Evolutionary conservation across 2,329 filamentous ascomycete genomes (phyloP), one percentile per base, ranked within the genome.

Genomic region (Aspergillus neotritici): DNA sequence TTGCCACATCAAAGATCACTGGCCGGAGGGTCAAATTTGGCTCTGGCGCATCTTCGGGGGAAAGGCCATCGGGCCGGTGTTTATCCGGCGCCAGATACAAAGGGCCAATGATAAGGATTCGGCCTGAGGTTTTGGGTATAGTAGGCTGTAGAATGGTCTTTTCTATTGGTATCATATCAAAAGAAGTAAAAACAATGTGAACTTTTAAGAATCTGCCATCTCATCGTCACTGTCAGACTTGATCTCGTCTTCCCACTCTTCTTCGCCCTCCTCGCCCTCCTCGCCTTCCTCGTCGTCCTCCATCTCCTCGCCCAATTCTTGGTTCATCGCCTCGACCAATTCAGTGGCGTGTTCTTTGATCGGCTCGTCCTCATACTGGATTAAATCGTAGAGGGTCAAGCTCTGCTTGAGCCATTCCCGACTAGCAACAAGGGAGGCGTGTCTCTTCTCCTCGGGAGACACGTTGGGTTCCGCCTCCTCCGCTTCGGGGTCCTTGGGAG

Each of bases 331-430:
- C 32, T 66, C 58, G 3, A 71, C 64, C 37, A 73, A 56, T 42
- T 73, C 70, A 32, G 63, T 36, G 9, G 67, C 67, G 50, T 74
- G 69, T 16, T 71, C 65, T 34, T 62, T 65, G 25, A 75, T 58
- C 41, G 60, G 63, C 15, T 70, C 69, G 49, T 75, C 71, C 42
- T 72, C 90, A 62, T 96, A 97, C 40, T 91, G 82, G 55, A 93
- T 77, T 56, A 78, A 62, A 31, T 79, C 71, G 64, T 87, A 97
- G n/a, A 95, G 76, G 60, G 82, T 82, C 51, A 94, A 72, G 60
- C 87, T 87, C 58, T 86, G 86, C 44, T 80, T 82, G 36, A 97
- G 74, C 87, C 90, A 95, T 58, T 86, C 82, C 42, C 87, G 79
- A 57, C 88, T 86, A 12, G 86, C 83, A 43, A 79, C 79, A 75